These are phyloP conservation scores for Stagonosporopsis cucurbitacearum DNA, from an alignment of 2,329 filamentous ascomycete genomes.

Conservation along the genomic window DNA sequence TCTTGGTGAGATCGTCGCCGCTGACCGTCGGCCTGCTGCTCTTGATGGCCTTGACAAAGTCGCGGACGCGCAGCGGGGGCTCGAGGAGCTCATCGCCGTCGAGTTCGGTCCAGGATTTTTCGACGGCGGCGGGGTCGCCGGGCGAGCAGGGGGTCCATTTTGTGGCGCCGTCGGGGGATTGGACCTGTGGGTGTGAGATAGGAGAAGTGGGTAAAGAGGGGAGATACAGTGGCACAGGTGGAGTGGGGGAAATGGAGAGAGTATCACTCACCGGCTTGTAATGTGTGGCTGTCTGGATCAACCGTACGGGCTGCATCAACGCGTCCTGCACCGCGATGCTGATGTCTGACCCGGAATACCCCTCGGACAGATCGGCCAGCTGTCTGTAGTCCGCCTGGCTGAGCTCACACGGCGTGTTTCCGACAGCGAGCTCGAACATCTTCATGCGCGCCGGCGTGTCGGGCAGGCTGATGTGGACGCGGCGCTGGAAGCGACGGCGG, in stretches of 20 bases:
- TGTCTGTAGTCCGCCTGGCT: conserved; percentile 78
- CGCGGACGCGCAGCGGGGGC: conserved; percentile 84
- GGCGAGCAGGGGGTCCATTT: conserved; percentile 92
- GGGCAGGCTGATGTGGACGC: conserved; percentile 93
- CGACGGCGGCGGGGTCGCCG: conserved; percentile 80
- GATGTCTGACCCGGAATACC: conserved; percentile 96
- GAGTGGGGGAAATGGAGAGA: background rate
- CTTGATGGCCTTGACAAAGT: conserved; percentile 92
- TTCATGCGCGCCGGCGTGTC: conserved; percentile 85
- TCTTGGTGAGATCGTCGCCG: conserved; percentile 79
- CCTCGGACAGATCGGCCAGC: conserved; percentile 82
- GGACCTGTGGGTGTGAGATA: conserved; percentile 61
- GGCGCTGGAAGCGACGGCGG: conserved; percentile 90
- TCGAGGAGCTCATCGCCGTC: conserved; percentile 84
- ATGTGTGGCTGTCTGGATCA: conserved; percentile 96
- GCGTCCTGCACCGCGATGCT: conserved; percentile 94
- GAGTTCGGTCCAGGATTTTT: conserved; percentile 93
- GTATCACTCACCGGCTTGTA: conserved; percentile 78
- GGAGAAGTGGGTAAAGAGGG: too few species aligned
- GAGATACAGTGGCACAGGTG: too few species aligned
- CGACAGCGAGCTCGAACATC: conserved; percentile 97
- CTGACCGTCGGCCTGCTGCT: conserved; percentile 89
- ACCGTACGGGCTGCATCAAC: conserved; percentile 94
- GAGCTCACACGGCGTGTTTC: conserved; percentile 86
- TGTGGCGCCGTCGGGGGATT: conserved; percentile 67